Evolutionary conservation across 805 yeast species (phyloP), one percentile per base, ranked within the genome.

Genomic region (Sugiyamaella lignohabitans): DNA sequence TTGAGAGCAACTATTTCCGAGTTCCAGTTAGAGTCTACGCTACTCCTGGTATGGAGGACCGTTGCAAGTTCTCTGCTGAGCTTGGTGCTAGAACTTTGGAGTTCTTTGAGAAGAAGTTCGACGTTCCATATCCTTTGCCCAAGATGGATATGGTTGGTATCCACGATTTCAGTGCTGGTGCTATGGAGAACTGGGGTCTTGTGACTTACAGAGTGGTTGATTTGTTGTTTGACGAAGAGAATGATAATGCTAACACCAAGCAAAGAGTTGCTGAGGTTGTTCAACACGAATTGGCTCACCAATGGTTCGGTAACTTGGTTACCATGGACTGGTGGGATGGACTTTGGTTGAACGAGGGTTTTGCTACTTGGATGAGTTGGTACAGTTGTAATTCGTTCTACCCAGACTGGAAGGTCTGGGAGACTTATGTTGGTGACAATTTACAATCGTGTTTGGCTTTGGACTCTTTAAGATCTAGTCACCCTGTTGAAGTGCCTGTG

Each of bases 281-380:
- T 23, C 81, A 83, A 49, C 95, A 87, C 66, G 95, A 86, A 66
- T 70, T 86, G 48, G 94, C 94, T 8, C 95, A 86, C 65, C 93
- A 87, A 62, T 87, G 95, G 95, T 87, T 86, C 59, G 95, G 95
- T 47, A 82, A 87, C 64, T 74, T 83, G 56, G 91, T 85, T 51
- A 87, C 95, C 40, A 87, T 86, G 95, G 80, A 83, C 58, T 87
- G 94, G 93, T 86, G 95, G 95, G 87, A 86, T 57, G 93, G 84
- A 58, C 72, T 86, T 55, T 86, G 95, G 95, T 75, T 86, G 51
- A 86, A 86, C 60, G 95, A 86, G 67, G 93, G 94, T 11, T 86
- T 86, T 67, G 95, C 95, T 16, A 86, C 95, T 22, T 86, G 86
- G 81, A 84, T 83, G 60, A 85, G 87, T 2, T 82, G 76, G 73